Evolutionary conservation across 495 filamentous ascomycete species (phyloP).

Genomic region (Bacidia gigantensis): DNA sequence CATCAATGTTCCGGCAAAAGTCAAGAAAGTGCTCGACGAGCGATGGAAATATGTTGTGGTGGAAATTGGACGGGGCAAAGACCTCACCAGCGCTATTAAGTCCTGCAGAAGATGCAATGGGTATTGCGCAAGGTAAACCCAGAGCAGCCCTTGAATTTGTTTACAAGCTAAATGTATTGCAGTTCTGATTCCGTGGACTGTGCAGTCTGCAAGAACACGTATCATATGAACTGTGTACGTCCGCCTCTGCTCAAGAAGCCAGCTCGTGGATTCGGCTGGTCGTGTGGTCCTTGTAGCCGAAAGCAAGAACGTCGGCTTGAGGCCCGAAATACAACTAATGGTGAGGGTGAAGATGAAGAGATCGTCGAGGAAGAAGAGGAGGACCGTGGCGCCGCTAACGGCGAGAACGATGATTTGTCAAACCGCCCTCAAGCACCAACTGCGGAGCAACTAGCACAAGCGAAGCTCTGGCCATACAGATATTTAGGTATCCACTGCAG

Average conservation of each 20-base stretch:
- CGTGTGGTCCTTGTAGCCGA: conserved; percentile 87
- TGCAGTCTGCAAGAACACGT: conserved; percentile 84
- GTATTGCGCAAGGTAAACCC: conserved; percentile 79
- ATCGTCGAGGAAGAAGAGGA: conserved; percentile 81
- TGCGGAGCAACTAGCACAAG: conserved; percentile 79
- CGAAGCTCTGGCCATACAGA: conserved; percentile 88
- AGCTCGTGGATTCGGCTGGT: conserved; percentile 94
- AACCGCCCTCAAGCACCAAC: conserved; percentile 55
- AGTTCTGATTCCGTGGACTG: conserved; percentile 94
- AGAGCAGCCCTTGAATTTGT: background rate
- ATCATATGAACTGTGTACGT: conserved; percentile 96
- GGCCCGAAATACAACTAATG: conserved; percentile 67
- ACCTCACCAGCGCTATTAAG: conserved; percentile 92
- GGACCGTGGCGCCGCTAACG: conserved; percentile 38
- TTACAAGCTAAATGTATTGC: conserved; percentile 5
- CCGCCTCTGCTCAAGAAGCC: conserved; percentile 91
- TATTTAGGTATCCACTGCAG: conserved; percentile 94
- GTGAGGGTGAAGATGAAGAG: conserved; percentile 42
- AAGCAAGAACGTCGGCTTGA: conserved; percentile 88
- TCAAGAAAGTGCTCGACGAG: conserved; percentile 90
- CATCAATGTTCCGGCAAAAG: conserved; percentile 86
- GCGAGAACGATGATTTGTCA: conserved; percentile 31
- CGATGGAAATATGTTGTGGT: conserved; percentile 91
- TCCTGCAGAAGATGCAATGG: conserved; percentile 79
- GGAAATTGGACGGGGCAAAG: conserved; percentile 80